Evolutionary conservation across 2,329 filamentous ascomycete species (phyloP).

Genomic region (Cladosporium sp.): DNA sequence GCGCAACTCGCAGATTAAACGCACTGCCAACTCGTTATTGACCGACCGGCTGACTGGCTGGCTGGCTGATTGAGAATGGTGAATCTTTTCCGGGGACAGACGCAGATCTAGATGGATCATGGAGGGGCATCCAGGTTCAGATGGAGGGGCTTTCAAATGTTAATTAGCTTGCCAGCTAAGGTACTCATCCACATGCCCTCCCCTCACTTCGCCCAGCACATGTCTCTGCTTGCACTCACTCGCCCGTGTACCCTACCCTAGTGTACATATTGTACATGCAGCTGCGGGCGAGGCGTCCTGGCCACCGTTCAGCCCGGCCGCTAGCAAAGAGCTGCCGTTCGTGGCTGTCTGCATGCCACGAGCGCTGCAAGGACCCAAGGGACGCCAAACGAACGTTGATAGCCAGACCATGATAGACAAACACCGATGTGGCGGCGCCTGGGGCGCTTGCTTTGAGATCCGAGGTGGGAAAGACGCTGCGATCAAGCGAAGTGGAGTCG

Average conservation of each 20-base stretch:
- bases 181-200: not conserved
- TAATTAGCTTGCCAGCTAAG: constrained; percentile 3
- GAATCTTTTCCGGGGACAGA: not conserved
- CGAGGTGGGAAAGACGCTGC: not conserved
- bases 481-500: constrained; percentile 7
- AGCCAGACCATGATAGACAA: not conserved
- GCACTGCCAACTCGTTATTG: not conserved
- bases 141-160: constrained; percentile 4
- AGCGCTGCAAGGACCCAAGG: not conserved
- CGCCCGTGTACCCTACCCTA: not conserved
- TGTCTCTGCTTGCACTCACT: not conserved
- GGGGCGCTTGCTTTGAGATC: not conserved
- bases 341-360: constrained; percentile 5
- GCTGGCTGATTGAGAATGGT: not conserved
- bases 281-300: constrained; percentile 8
- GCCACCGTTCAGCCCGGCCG: constrained; percentile 1
- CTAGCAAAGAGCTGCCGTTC: constrained; percentile 5
- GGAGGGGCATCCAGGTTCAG: not conserved
- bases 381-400: not conserved
- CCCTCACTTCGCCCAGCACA: not conserved
- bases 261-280: not conserved
- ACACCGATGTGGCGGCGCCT: constrained; percentile 4
- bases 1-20: not conserved
- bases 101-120: constrained; percentile 3
- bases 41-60: not conserved